Percentiles rank a stretch among this genome's conserved stretches.
phyloP scores from a whole-genome alignment of 768 basidiomycete species.

The Obba rivulosa region DNA sequence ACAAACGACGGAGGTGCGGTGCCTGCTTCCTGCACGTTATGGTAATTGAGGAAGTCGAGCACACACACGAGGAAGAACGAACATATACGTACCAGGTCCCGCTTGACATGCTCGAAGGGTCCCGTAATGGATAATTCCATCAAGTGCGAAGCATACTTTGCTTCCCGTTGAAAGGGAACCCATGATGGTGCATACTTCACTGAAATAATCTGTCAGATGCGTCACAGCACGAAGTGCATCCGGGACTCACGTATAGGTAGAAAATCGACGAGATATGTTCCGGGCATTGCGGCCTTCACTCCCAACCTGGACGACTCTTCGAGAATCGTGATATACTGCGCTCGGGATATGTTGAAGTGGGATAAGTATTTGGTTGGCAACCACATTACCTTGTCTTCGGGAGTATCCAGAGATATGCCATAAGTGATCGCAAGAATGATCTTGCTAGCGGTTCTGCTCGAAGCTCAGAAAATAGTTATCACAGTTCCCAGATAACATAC shows the following conservation, averaged over 20 bases:
- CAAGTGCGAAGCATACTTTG: constrained; percentile 8
- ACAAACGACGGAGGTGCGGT: constrained; percentile 12
- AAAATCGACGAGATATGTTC: constrained; percentile 33
- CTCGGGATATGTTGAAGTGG: constrained; percentile 11
- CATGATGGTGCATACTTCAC: constrained; percentile 19
- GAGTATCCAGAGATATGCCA: constrained; percentile 1
- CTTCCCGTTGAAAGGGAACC: constrained; percentile 23
- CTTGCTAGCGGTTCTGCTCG: neutral
- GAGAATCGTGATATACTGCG: constrained; percentile 35
- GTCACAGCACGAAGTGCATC: constrained; percentile 1
- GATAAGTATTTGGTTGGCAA: neutral
- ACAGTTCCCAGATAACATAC: neutral
- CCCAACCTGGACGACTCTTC: constrained; percentile 31
- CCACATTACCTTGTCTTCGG: constrained; percentile 5
- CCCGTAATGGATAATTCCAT: constrained; percentile 7
- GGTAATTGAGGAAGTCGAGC: no score
- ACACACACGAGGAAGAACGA: no score
- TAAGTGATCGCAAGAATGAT: constrained; percentile 9
- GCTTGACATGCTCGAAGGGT: constrained; percentile 19
- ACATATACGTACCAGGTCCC: constrained; percentile 12
- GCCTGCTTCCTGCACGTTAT: constrained; percentile 4
- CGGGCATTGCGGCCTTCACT: constrained; percentile 30
- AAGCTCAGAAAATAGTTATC: neutral
- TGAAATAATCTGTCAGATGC: constrained; percentile 3
- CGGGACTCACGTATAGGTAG: constrained; percentile 7